Conservation (phyloP, 73 alveolate genomes). For the Stentor roeselii region DNA sequence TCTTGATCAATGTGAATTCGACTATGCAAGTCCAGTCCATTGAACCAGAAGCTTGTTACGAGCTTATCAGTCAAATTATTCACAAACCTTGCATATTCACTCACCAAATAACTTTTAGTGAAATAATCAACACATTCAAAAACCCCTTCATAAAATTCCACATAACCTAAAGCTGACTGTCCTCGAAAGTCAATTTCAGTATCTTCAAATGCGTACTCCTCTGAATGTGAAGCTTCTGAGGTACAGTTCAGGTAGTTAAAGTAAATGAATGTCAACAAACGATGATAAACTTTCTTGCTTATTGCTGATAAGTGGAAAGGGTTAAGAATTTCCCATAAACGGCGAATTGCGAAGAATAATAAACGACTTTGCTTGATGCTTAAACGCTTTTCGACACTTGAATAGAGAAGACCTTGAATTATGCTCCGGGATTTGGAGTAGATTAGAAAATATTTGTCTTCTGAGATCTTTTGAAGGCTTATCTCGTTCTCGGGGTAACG, state of each 20-base stretch:
- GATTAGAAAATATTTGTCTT: neutral
- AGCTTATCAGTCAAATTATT: neutral
- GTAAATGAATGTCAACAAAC: neutral
- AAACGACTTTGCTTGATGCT: neutral
- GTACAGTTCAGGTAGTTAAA: neutral
- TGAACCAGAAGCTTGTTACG: neutral
- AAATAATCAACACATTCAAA: neutral
- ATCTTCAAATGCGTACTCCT: constrained; percentile 7
- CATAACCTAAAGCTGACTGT: neutral
- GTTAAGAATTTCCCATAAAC: neutral
- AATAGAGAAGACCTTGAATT: neutral
- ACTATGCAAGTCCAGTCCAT: constrained; percentile 7
- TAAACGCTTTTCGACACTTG: neutral
- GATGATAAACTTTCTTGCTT: neutral
- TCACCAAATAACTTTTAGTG: neutral
- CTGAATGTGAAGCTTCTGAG: neutral
- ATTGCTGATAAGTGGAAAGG: neutral
- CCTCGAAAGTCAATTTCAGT: constrained; percentile 18
- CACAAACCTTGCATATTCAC: constrained; percentile 1
- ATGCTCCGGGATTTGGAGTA: neutral
- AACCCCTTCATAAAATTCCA: neutral
- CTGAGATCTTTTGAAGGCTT: neutral
- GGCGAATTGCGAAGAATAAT: neutral
- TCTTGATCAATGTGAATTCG: neutral
- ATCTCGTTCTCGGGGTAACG: neutral